Evolutionary conservation across 2,329 filamentous ascomycete genomes (phyloP), one percentile per base, ranked within the genome.

Genomic region (Ascochyta viciae-villosae): DNA sequence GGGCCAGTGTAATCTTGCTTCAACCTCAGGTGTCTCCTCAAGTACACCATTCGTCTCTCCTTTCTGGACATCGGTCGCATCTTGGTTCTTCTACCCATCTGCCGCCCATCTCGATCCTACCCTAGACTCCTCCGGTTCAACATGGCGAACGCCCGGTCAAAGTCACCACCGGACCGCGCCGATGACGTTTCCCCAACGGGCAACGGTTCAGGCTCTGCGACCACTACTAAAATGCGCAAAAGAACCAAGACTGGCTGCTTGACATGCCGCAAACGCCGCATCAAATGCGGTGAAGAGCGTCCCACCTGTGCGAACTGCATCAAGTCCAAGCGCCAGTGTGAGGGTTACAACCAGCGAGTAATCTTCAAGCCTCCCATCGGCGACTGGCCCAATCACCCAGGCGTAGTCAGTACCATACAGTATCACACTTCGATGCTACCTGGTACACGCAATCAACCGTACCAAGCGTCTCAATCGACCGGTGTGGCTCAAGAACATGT

Each of bases 251-350:
- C 93, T 2, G 93, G 93, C 13, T 97, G 93, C 74, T 78, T 96
- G 58, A 97, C 95, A 54, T 99, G 95, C 78, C 89, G 95, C 61
- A 94, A 91, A 77, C 89, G 95, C 49, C 90, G 95, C 60, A 98
- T 99, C 77, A 99, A 98, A 78, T 99, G 95, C 76, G 95, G 95
- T 60, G 95, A 98, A 75, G 91, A 92, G 68, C 85, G 89, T 45
- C 91, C 91, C 24, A 89, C 84, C 26, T 95, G 91, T 77, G 87
- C 84, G 69, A 96, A 96, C 71, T 96, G 91, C 77, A 87, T 90
- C 78, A 95, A 94, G 71, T 94, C 90, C 16, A 94, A 93, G 76
- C 85, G 91, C 13, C 82, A 87, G 63, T 96, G 91, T 73, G 90
- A 95, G 74, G 91, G 91, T 49, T 95, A 95, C 74, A 92, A 87